These are phyloP conservation scores for Mycosphaerella sp. DNA, from an alignment of 2,329 filamentous ascomycete genomes.

Conservation along the genomic window DNA sequence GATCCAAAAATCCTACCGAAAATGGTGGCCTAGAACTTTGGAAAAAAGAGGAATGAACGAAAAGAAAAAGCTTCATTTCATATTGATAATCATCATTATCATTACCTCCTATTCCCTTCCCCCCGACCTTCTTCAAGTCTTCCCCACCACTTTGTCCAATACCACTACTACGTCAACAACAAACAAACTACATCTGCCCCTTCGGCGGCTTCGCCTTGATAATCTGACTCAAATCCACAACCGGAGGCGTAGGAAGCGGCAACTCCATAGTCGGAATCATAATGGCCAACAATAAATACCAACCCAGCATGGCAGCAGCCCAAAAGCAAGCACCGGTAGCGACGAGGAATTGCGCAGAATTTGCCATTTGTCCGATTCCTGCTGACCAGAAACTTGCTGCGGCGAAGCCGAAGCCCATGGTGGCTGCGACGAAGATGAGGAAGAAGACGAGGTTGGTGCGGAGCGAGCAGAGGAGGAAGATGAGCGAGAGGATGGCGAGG, in stretches of 20 bases:
- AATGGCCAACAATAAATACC: constrained; percentile 20
- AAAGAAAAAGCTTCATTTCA: no score
- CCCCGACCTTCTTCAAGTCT: no score
- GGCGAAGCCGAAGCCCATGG: constrained; percentile 20
- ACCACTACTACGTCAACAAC: no score
- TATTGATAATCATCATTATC: background rate
- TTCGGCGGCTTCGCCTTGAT: constrained; percentile 17
- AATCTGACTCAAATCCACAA: constrained; percentile 18
- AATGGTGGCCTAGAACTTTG: no score
- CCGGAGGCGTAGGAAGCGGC: constrained; percentile 17
- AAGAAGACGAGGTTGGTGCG: constrained; percentile 22
- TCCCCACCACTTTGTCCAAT: no score
- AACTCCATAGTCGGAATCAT: constrained; percentile 23
- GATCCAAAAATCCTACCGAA: no score
- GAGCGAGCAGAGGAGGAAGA: constrained; percentile 22
- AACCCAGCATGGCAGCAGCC: constrained; percentile 20
- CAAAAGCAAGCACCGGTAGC: constrained; percentile 19
- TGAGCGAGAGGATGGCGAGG: constrained; percentile 27
- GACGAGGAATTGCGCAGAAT: constrained; percentile 12
- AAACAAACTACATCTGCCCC: background rate
- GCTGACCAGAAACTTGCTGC: constrained; percentile 14
- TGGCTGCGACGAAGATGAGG: constrained; percentile 25
- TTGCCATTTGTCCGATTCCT: constrained; percentile 11
- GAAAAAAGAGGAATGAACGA: no score
- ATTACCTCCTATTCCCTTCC: no score